Conservation (phyloP, 108 stramenopile species). For the Ochromonas danica region DNA sequence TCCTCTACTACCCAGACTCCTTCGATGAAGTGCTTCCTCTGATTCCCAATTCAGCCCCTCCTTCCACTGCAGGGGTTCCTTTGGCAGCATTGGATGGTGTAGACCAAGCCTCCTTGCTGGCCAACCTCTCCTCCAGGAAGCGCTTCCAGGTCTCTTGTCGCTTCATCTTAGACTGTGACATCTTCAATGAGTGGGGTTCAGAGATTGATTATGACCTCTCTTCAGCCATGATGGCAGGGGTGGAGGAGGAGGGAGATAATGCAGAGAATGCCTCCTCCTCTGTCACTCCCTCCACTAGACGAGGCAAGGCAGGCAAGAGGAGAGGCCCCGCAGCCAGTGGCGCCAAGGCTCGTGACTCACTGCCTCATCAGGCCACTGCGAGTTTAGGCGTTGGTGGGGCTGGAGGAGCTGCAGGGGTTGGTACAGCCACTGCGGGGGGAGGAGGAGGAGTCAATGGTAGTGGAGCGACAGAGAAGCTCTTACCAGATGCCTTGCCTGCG, state of each 20-base stretch:
- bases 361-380: background rate
- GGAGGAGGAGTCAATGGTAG: background rate
- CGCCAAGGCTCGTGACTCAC: background rate
- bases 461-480: background rate
- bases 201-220: slow-evolving; percentile 21
- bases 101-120: background rate
- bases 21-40: background rate
- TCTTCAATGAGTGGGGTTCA: slow-evolving; percentile 28
- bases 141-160: background rate
- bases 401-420: background rate
- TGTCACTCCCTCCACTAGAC: too few species aligned
- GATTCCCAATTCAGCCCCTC: too few species aligned
- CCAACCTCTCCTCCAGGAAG: background rate
- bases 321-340: background rate
- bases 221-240: background rate
- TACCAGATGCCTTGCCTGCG: background rate
- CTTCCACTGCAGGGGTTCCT: background rate
- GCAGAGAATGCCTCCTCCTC: too few species aligned
- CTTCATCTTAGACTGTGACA: slow-evolving; percentile 13
- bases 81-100: background rate
- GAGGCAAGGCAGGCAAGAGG: too few species aligned
- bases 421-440: background rate
- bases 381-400: background rate
- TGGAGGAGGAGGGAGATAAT: too few species aligned
- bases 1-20: background rate